Base-by-base conservation (phyloP, 306 rosid genomes). In the Hippophae gyantsensis region DNA sequence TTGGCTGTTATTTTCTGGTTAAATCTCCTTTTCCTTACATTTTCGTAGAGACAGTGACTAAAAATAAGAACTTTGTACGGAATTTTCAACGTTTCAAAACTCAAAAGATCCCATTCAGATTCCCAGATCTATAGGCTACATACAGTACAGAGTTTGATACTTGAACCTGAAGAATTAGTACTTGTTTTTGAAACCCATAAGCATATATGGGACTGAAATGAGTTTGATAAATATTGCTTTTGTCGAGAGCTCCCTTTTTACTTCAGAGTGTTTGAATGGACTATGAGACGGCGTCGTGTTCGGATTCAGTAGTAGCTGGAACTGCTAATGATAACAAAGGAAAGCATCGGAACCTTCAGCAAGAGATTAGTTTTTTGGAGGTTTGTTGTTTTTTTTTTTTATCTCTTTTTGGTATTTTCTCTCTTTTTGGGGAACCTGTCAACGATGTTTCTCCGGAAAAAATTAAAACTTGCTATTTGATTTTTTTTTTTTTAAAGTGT, bases 281-380 rank as follows among this genome's bases (percentile, higher is more conserved):
- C 65, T 63, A 83, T 59, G 88, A 73, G 71, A 84, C 81, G 85
- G 76, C 82, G 85, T 80, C 87, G 78, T 78, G 75, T 6, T 60
- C 77, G 26, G 88, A 86, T 71, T 27, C 68, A 26, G 56, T 40
- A 42, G 56, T 54, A 8, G 72, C 18, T 46, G 72, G 40, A 27
- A 63, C 9, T 9, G 61, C 38, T 23, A 69, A 67, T 50, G 87
- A 88, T 57, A 85, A 72, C 52, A 74, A 86, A 81, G 94, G 96
- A 41, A 85, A 78, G 71, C 96, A 88, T 56, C 86, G 88, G 67
- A 79, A 68, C 51, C 94, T 88, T 9, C 88, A 88, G 40, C 90
- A 82, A 72, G 96, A 88, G 51, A 79, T 80, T 67, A 77, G 47
- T 57, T 81, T 74, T 73, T 80, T 85, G 59, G 77, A 81, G 94